Conservation (phyloP, 1,284 basidiomycete genomes). For the Coniophora puteana region DNA sequence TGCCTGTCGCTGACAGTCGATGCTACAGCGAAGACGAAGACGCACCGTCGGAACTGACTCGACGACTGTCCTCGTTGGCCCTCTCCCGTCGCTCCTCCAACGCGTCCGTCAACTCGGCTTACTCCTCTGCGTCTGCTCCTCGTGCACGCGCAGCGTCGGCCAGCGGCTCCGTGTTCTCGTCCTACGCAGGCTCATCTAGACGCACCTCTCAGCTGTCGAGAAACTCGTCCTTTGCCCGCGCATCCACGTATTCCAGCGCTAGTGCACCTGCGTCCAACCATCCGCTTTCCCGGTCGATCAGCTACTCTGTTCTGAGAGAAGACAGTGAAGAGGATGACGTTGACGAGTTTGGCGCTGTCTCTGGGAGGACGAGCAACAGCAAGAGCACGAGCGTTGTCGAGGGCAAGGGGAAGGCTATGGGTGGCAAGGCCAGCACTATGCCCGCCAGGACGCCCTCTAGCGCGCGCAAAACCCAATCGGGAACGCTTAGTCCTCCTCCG, state of each 20-base stretch:
- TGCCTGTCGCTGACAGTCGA: not conserved
- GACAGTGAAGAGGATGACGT: conserved; percentile 16
- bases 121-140: conserved; percentile 13
- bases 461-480: too few species aligned
- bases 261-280: conserved; percentile 9
- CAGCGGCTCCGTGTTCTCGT: not conserved
- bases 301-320: conserved; percentile 27
- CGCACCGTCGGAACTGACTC: conserved; percentile 69
- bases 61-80: conserved; percentile 54
- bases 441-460: too few species aligned
- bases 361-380: conserved; percentile 9
- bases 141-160: not conserved
- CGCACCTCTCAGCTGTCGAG: not conserved
- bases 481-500: too few species aligned
- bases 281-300: conserved; percentile 31
- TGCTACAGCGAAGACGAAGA: conserved; percentile 71
- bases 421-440: not conserved
- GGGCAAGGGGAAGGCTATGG: not conserved
- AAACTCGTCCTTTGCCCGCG: not conserved
- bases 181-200: not conserved
- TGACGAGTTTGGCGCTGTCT: conserved; percentile 22
- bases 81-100: conserved; percentile 39
- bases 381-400: conserved; percentile 13
- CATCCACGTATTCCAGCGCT: not conserved
- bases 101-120: conserved; percentile 23